Evolutionary conservation across 1,139 yeast genomes (phyloP).

Genomic region (Pichia sp.): DNA sequence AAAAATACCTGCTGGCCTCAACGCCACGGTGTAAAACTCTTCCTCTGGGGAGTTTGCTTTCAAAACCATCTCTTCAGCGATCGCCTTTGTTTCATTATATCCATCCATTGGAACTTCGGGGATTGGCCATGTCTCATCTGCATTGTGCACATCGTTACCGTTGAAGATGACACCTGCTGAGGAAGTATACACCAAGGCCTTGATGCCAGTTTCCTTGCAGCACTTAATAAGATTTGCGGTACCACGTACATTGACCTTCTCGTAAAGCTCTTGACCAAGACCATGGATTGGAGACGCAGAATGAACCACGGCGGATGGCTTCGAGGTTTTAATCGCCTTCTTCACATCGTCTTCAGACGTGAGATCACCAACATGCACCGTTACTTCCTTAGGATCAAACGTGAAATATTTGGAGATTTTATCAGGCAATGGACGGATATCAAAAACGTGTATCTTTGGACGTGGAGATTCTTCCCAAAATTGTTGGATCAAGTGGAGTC

Average conservation of each 20-base stretch:
- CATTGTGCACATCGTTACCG: conserved; percentile 86
- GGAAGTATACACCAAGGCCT: conserved; percentile 86
- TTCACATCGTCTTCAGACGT: conserved; percentile 68
- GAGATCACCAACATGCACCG: conserved; percentile 76
- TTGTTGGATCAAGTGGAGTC: conserved; percentile 85
- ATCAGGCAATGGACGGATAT: conserved; percentile 81
- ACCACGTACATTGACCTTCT: conserved; percentile 88
- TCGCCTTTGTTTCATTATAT: conserved; percentile 90
- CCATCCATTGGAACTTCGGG: conserved; percentile 94
- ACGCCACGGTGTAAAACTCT: conserved; percentile 70
- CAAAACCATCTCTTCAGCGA: conserved; percentile 80
- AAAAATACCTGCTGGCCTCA: conserved; percentile 96
- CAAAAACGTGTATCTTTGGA: conserved; percentile 80
- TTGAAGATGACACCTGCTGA: conserved; percentile 97
- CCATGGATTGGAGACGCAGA: conserved; percentile 98
- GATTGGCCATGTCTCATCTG: conserved; percentile 91
- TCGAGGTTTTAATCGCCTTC: conserved; percentile 53
- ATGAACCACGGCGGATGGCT: conserved; percentile 81
- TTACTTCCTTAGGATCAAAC: conserved; percentile 55
- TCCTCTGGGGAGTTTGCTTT: conserved; percentile 54
- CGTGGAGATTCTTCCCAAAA: conserved; percentile 64
- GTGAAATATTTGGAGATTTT: conserved; percentile 67
- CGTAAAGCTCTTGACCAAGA: conserved; percentile 69
- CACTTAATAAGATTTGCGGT: conserved; percentile 70
- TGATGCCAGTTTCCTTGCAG: conserved; percentile 49